A percentile compares a stretch with the other conserved stretches of the same genome.
Conservation (phyloP, 345 rosid genomes). For the Syzygium grande region DNA sequence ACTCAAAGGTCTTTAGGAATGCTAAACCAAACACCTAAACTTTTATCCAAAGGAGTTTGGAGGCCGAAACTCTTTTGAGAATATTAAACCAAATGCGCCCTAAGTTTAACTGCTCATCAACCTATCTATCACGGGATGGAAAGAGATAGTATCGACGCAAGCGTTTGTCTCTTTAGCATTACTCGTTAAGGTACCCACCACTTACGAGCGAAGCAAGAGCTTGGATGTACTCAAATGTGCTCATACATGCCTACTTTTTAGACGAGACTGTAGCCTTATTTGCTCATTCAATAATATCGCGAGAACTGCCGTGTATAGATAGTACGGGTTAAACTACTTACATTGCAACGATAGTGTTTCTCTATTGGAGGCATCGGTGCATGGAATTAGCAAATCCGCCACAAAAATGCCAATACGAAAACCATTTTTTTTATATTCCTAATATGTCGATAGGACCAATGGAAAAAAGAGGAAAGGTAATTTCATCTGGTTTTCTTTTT, state of each 20-base stretch:
- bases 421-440: neutral
- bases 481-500: neutral
- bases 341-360: fast-evolving
- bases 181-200: neutral
- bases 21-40: neutral
- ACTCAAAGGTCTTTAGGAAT: no score
- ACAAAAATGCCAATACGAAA: neutral
- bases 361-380: neutral
- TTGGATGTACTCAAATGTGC: neutral
- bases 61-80: neutral
- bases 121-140: fast-evolving
- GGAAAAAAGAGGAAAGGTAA: neutral
- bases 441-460: neutral
- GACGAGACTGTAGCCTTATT: no score
- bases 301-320: no score
- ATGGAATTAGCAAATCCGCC: neutral
- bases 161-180: neutral
- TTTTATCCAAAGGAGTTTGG: neutral
- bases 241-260: neutral
- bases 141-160: neutral
- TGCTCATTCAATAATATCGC: neutral
- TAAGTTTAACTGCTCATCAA: no score
- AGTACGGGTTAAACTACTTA: neutral
- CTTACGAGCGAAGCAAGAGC: neutral
- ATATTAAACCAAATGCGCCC: neutral